phyloP scores from a whole-genome alignment of 495 filamentous ascomycete genomes.

The Penicillium atrosanguineum region DNA sequence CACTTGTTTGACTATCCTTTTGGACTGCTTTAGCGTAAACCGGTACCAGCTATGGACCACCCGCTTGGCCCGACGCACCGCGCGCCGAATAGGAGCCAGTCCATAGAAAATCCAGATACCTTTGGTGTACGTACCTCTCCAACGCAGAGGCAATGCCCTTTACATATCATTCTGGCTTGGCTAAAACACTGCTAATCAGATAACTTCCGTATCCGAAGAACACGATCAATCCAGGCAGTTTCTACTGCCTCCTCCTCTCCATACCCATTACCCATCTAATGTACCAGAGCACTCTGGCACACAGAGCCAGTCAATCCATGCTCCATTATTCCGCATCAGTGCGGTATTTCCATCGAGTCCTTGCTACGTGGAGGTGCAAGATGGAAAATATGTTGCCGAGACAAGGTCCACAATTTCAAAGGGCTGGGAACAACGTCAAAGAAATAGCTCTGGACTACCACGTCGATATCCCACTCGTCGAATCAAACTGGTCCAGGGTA shows the following conservation, averaged over 20 bases:
- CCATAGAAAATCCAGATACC: neutral
- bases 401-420: constrained; percentile 2
- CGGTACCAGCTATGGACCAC: neutral
- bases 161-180: neutral
- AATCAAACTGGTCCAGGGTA: constrained; percentile 90
- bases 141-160: neutral
- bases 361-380: constrained; percentile 1
- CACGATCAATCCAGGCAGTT: neutral
- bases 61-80: neutral
- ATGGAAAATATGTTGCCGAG: constrained; percentile 3
- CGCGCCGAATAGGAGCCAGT: neutral
- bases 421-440: constrained; percentile 6
- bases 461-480: constrained; percentile 89
- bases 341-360: neutral
- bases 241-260: neutral
- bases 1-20: neutral
- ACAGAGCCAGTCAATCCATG: neutral
- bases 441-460: neutral
- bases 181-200: neutral
- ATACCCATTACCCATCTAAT: neutral
- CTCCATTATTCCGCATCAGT: neutral
- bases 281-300: neutral
- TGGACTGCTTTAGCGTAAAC: neutral
- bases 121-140: neutral
- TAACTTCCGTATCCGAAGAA: neutral